Base-by-base conservation (phyloP, 305 asterid genomes). In the Andrographis paniculata region DNA sequence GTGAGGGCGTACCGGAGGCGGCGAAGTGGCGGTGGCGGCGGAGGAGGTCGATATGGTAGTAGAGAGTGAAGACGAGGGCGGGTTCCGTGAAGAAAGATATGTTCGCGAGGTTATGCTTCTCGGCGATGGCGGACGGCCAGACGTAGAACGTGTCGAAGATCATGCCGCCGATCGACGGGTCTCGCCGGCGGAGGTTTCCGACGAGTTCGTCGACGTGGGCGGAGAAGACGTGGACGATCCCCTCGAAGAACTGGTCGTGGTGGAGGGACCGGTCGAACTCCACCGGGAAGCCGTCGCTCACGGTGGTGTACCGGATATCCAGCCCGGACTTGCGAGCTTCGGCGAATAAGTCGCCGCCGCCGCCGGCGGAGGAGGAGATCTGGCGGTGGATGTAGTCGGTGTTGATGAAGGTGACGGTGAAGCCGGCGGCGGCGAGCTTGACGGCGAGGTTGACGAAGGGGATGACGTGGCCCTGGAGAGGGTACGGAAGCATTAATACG, bases 1-100 rank as follows among this genome's bases (percentile, higher is more conserved):
- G n/a, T n/a, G n/a, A n/a, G n/a, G n/a, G n/a, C n/a, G n/a, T 8
- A 24, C 30, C 30, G 30, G 30, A 24, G 6, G 30, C 4, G 30
- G 6, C 30, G 30, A 24, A 24, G 8, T 24, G 30, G 30, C 30
- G 6, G 30, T 24, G 30, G 4, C 8, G 4, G 30, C 30, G 30
- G 30, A 24, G 30, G 30, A 78, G 67, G 14, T 77, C 72, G 56
- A 69, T 49, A 13, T 77, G 87, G 50, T 74, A 77, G 14, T 40
- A 49, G 21, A 78, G 46, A 8, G 62, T 40, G 14, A 66, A 62
- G 8, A 70, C 74, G 56, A 73, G 39, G 7, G 84, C 79, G 3
- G 85, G 60, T 20, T 76, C 65, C 8, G 88, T 78, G 75, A 72
- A 78, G 1, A 82, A 37, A 0, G 83, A 67, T 14, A 82, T 83